phyloP scores from a whole-genome alignment of 306 rosid species.

The Comarum palustre region DNA sequence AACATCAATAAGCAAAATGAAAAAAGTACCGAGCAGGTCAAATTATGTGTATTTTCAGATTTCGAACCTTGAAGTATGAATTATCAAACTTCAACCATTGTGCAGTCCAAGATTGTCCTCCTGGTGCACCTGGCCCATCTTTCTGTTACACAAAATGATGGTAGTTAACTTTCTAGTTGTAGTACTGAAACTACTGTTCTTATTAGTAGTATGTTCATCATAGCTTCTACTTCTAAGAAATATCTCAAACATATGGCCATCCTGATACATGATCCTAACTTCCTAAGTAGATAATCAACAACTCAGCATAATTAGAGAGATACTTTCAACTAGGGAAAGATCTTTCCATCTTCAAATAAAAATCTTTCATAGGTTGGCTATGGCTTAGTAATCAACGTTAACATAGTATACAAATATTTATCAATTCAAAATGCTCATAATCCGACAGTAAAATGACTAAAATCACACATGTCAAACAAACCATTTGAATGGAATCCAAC shows the following conservation, averaged over 20 bases:
- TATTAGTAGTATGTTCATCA: conserved; percentile 9
- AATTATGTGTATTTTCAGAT: conserved; percentile 14
- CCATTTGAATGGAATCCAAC: background rate
- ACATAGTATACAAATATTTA: background rate
- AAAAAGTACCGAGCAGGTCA: background rate
- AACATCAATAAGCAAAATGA: conserved; percentile 32
- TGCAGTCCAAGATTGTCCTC: conserved; percentile 97
- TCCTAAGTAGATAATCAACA: background rate
- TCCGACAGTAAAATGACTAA: background rate
- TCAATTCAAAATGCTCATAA: background rate
- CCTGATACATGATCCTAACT: background rate
- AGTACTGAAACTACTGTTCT: conserved; percentile 3
- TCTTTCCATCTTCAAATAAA: background rate
- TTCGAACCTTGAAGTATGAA: conserved; percentile 82
- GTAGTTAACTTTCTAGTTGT: conserved; percentile 23
- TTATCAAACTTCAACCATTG: conserved; percentile 97
- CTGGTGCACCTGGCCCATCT: conserved; percentile 97
- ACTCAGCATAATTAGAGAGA: background rate
- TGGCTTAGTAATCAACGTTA: background rate
- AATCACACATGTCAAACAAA: background rate
- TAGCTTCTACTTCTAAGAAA: background rate
- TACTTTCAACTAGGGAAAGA: background rate
- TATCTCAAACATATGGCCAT: background rate
- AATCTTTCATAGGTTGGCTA: background rate
- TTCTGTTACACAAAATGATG: conserved; percentile 51